Evolutionary conservation across 1,284 basidiomycete genomes (phyloP), one percentile per base, ranked within the genome.

Genomic region (Prillingera fragicola): DNA sequence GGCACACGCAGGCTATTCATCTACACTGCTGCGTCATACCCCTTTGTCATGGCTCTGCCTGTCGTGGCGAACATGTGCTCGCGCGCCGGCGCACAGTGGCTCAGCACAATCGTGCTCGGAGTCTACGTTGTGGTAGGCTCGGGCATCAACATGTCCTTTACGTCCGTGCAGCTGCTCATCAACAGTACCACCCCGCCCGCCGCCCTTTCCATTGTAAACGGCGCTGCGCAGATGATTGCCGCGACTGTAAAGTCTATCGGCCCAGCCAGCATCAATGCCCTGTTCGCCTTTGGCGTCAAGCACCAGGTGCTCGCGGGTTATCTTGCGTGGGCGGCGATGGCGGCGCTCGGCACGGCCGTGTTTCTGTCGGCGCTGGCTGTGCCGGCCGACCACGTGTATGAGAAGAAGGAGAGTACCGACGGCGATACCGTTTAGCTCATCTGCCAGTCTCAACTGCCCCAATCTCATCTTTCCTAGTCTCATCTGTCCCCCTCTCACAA

Each of bases 131-230:
- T 47, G n/a, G 21, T 59, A 8, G 52, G 55, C 14, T 41, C 52
- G 5, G 43, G 53, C 2, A 41, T 53, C 26, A 43, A 51, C 24
- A 59, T 59, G 55, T 53, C 57, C n/a, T 59, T 59, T 33, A 61
- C 59, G 21, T 56, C 54, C 5, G 56, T 60, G 8, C 60, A 62
- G 39, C 55, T 62, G 13, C 41, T 62, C 7, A 52, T 60, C 33
- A 57, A 60, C 40, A 49, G 52, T 15, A 53, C 45, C 14, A 50
- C 60, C 1, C 48, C 54, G 10, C 56, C 60, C 6, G 43, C 42
- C 14, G 48, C 55, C 3, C 38, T 59, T 18, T 56, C 57, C 15
- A 53, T 54, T 1, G 50, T 62, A 13, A 62, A 62, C 39, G 60
- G 60, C 25, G 41, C 60, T 34, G 57, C 54, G 8, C 41, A 60